Base-by-base conservation (phyloP, 2,329 filamentous ascomycete genomes). In the Xylaria sp. region DNA sequence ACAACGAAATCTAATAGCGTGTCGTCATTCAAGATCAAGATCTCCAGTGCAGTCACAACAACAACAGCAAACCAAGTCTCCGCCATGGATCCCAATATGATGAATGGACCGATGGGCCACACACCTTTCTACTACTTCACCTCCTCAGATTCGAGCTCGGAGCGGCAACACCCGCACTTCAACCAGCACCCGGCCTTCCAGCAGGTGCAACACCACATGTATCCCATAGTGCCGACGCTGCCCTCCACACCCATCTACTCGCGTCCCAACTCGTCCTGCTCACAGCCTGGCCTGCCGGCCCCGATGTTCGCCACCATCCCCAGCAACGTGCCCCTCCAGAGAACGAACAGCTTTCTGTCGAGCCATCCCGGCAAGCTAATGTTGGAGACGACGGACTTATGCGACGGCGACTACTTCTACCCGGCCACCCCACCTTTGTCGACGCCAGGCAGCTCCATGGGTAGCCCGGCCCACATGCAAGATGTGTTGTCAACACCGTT, bases 391-490 rank as follows among this genome's bases (percentile, higher is more conserved):
- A 30, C 90, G 13, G 88, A 92, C 67, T 83, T 89, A 63, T 78
- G 80, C 68, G 82, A 86, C 67, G 75, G 76, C 35, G 84, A 88
- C 60, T 75, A 80, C 67, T 82, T 85, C 65, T 90, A 90, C 71
- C 92, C 92, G 39, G 87, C 91, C 6, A 97, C 92, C 18, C 92
- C 92, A 53, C 89, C 92, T 51, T 82, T 97, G 69, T 96, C 92
- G 23, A 87, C 89, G 2, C 88, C 91, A 35, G 89, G 89, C 66
- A 96, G 92, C 80, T 86, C 84, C 59, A 88, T 91, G 70, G 91
- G 90, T 78, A 96, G 91, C 81, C 91, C 93, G 55, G 88, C 88
- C 63, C 88, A 83, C 74, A 88, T 65, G 13, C 67, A 82, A 72
- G 90, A 92, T 63, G 78, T 91, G 65, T 76, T 95, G 59, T 87